Evolutionary conservation across 805 yeast genomes (phyloP), one percentile per base, ranked within the genome.

Genomic region (Candida sphagnicola): DNA sequence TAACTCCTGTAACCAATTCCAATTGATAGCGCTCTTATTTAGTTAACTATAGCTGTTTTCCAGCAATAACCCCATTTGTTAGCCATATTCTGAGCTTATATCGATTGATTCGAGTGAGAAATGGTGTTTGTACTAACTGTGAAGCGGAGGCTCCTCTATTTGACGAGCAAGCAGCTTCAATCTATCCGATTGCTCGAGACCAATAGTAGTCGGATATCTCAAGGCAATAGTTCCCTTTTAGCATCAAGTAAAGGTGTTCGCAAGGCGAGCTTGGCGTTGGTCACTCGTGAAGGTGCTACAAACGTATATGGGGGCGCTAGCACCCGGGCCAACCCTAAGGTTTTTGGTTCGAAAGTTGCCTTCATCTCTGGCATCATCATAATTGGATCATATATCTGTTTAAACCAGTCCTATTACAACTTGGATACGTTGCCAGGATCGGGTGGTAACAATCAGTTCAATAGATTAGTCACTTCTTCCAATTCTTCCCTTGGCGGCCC

Each of bases 381-480:
- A n/a, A 65, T 68, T 15, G 72, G 73, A 8, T 62, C 70, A 5
- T 68, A 62, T 40, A 62, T 68, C 15, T 48, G 69, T 3, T 61
- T 68, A 48, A 62, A 59, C 41, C 69, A 56, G 42, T 54, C 67
- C 19, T 66, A 67, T 47, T 68, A 66, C 42, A 65, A 65, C 35
- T 58, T 67, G 49, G 74, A 68, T 37, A 60, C 69, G 3, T 45
- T 62, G 13, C 67, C 66, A 5, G 45, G 60, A 8, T 15, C 24
- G 13, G 44, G 43, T 8, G 40, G 44, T 16, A 42, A 34, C 31
- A 28, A 32, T 10, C 18, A 14, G n/a, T 8, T 5, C 18, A 30
- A 14, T 8, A 6, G 12, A 5, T 18, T 30, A 12, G 17, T 8
- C 12, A 30, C 12, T 14, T 8, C 29, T 5, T 13, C 29, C 5